Conservation (phyloP, 2,329 filamentous ascomycete genomes). For the Dothiorella sarmentorum region DNA sequence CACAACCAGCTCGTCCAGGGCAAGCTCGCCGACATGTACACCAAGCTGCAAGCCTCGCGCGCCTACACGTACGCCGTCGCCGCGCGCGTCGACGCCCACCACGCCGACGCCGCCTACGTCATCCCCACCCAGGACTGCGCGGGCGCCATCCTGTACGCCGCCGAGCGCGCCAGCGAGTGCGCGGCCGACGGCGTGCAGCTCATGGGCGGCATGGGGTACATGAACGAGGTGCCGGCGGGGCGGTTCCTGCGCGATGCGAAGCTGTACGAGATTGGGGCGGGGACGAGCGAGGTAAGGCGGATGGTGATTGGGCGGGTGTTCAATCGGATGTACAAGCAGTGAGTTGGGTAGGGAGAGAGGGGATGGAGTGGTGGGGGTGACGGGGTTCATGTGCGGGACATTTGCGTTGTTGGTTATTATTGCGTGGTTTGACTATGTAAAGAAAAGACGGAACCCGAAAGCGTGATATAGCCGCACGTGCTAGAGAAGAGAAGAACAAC, state of each 20-base stretch:
- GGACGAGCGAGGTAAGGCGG: constrained; percentile 87
- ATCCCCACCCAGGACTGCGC: constrained; percentile 91
- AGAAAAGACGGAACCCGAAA: too few relatives aligned
- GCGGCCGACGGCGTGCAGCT: constrained; percentile 86
- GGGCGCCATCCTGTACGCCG: constrained; percentile 88
- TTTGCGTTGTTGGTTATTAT: too few relatives aligned
- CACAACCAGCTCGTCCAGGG: constrained; percentile 93
- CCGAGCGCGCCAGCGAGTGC: constrained; percentile 83
- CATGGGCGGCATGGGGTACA: constrained; percentile 91
- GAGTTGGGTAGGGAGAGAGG: background rate
- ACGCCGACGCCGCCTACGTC: constrained; percentile 46
- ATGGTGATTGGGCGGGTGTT: constrained; percentile 94
- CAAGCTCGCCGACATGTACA: constrained; percentile 96
- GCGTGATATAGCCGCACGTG: too few relatives aligned
- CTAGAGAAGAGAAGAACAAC: too few relatives aligned
- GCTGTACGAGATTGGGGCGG: constrained; percentile 94
- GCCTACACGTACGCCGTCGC: constrained; percentile 87
- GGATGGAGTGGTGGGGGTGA: too few relatives aligned
- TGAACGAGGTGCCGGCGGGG: constrained; percentile 91
- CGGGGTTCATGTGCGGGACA: too few relatives aligned
- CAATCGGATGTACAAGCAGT: constrained; percentile 68
- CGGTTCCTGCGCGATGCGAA: constrained; percentile 74
- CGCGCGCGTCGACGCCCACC: constrained; percentile 67
- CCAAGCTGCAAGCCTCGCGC: constrained; percentile 78
- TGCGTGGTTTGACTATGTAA: too few relatives aligned